Evolutionary conservation across 768 basidiomycete species (phyloP), one percentile per base, ranked within the genome.

Genomic region (Neoboletus brunneissimus): DNA sequence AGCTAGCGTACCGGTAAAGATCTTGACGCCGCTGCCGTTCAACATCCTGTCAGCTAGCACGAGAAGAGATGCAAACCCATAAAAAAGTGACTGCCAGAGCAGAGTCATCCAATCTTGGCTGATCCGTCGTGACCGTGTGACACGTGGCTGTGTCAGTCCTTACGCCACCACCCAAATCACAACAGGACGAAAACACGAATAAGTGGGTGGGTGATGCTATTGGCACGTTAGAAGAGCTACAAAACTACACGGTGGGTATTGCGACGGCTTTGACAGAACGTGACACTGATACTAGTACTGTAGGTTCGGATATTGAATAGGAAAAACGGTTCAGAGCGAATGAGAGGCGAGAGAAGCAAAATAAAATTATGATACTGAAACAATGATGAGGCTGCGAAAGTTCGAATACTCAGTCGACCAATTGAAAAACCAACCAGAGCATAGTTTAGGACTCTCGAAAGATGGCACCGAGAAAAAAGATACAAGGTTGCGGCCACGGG

Each of bases 1-100:
- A n/a, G 44, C 38, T 10, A 37, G 71, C 80, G 51, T 57, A 83
- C 81, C 81, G n/a, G 81, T 76, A 62, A 83, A 83, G 56, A 83
- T 76, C 66, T 83, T 83, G 67, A 83, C 81, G 49, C 81, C 81
- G 53, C 73, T 81, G 49, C 82, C 81, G 57, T 80, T 80, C 64
- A 84, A 64, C 81, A 83, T 83, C 55, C 62, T 66, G 61, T 58
- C 56, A 55, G 54, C 55, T 60, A 56, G 58, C 45, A 44, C 51
- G 16, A 57, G 51, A 48, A 57, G 51, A 60, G 45, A 47, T 51
- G 23, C 49, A 57, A 61, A 35, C 29, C 53, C 59, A 60, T 60
- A 51, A 47, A 64, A 56, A 55, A 35, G 46, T 35, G 40, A 46
- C 49, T 35, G 48, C 57, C 75, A 56, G 55, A 52, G 42, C n/a